These are phyloP conservation scores for Ophiostoma tasmaniense DNA, from an alignment of 2,329 filamentous ascomycete species.

Conservation along the genomic window DNA sequence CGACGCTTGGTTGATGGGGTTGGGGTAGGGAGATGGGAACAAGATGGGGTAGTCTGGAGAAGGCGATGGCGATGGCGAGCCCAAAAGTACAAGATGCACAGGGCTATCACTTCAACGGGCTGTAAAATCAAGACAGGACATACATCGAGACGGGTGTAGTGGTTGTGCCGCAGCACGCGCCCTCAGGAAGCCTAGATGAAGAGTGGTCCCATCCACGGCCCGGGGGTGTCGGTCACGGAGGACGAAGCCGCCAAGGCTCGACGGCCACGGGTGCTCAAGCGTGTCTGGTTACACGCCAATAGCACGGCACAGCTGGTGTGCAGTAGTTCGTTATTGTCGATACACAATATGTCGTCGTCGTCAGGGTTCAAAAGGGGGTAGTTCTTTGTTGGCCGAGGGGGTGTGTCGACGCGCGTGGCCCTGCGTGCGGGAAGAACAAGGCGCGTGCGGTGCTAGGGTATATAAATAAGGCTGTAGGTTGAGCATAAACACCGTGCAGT, in stretches of 20 bases:
- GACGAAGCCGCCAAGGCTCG: neutral
- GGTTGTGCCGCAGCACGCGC: constrained; percentile 5
- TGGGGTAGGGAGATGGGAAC: neutral
- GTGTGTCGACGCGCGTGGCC: neutral
- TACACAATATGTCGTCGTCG: neutral
- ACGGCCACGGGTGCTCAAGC: neutral
- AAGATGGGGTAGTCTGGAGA: neutral
- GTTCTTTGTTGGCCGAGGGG: neutral
- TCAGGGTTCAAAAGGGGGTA: neutral
- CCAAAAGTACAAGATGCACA: neutral
- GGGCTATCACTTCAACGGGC: neutral
- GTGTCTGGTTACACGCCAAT: neutral
- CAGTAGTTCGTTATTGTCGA: neutral
- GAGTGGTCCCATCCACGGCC: constrained; percentile 13
- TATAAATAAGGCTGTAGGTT: neutral
- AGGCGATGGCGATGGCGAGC: neutral
- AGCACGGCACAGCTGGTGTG: neutral
- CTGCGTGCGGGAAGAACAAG: neutral
- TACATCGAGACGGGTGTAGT: constrained; percentile 14
- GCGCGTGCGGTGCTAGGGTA: neutral
- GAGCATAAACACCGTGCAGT: neutral
- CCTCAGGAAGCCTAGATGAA: constrained; percentile 5
- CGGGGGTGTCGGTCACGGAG: neutral
- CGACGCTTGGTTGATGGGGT: neutral
- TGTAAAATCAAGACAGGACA: neutral